Percentiles rank a stretch among this genome's conserved stretches.
Evolutionary conservation across 2,329 filamentous ascomycete species (phyloP).

Genomic region (Beauveria brongniartii): DNA sequence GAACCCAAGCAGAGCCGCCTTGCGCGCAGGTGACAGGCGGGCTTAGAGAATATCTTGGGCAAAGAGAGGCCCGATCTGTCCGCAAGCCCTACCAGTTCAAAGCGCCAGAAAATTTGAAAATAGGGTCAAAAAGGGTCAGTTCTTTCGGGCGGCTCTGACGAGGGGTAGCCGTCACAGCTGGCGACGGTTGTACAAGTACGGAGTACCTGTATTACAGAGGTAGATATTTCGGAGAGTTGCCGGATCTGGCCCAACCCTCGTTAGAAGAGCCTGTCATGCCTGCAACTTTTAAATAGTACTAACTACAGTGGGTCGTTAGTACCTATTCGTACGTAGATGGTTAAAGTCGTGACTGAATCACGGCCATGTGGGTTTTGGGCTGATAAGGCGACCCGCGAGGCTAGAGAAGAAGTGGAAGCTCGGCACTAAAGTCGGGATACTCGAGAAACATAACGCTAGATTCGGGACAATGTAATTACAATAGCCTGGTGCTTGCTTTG

Average conservation of each 20-base stretch:
- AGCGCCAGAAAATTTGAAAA: background rate
- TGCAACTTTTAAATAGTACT: no score
- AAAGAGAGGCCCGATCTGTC: background rate
- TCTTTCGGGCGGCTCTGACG: background rate
- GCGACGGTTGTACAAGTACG: background rate
- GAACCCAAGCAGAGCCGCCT: background rate
- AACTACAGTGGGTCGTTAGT: no score
- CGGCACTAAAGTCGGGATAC: background rate
- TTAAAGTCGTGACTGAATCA: background rate
- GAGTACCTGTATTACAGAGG: background rate
- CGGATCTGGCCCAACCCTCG: no score
- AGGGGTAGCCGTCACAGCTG: background rate
- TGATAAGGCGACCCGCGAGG: background rate
- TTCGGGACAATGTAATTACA: background rate
- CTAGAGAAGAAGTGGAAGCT: slow-evolving; percentile 3
- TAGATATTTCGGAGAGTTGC: no score
- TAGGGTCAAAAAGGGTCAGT: no score
- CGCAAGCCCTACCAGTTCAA: background rate
- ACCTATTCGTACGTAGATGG: no score
- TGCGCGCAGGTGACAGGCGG: background rate
- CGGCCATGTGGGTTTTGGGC: background rate
- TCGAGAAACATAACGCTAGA: background rate
- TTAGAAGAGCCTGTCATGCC: no score
- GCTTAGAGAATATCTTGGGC: background rate
- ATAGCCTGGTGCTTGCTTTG: background rate